Evolutionary conservation across 1,284 basidiomycete genomes (phyloP), one percentile per base, ranked within the genome.

Genomic region (Leccinum huronense): DNA sequence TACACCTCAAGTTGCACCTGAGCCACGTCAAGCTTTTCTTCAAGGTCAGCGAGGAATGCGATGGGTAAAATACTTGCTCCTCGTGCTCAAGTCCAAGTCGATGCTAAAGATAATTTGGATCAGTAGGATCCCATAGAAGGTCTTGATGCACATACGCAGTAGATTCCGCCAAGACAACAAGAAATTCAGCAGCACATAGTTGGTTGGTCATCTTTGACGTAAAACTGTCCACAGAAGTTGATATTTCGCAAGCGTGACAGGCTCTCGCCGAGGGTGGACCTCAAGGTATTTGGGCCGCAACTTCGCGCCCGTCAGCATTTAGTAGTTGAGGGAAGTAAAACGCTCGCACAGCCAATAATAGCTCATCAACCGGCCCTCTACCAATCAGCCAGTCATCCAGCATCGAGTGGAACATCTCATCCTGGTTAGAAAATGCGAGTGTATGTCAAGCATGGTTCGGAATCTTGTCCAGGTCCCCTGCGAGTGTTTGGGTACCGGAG

Each of bases 21-120:
- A 3, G 95, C 94, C 13, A 99, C 97, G 63, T 99, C 97, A 9
- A 99, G 84, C 75, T 95, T 95, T 78, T 99, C 97, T 78, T 98
- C 96, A 16, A 98, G 81, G 30, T 55, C 91, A 0, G 91, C 93
- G 31, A 97, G 84, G 81, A 98, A 97, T 58, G 93, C 90, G 63
- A 98, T 94, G 10, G 1, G 95, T 96, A 48, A 97, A 84, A 78
- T 93, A 97, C 75, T 97, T 93, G 63, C 96, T 78, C 42, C 95
- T 86, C 59, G 84, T 81, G 64, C 89, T 84, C 54, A 98, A 80
- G 5, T 86, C 76, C 59, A 95, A 78, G 54, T 86, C 81, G 73
- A 92, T 88, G 63, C 91, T 92, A 65, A 8, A 53, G 59, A 57
- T 13, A 58, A 5, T 53, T 23, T 42, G 38, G 27, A 23, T 64